Evolutionary conservation across 2,329 filamentous ascomycete genomes (phyloP).

Genomic region (Curvularia hawaiiensis): DNA sequence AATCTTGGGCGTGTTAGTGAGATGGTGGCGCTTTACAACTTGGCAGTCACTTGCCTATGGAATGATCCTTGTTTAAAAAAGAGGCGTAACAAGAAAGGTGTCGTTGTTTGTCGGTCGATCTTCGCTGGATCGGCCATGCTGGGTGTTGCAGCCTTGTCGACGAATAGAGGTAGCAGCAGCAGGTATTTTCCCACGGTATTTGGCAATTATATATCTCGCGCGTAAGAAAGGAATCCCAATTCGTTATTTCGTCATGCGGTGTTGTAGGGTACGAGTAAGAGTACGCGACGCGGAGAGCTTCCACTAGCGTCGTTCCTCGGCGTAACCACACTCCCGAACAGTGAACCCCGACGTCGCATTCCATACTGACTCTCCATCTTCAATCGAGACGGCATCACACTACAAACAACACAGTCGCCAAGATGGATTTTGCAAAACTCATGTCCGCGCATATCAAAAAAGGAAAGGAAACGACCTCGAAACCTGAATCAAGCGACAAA

Average conservation of each 20-base stretch:
- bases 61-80: slow-evolving; percentile 79
- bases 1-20: slow-evolving; percentile 54
- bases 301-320: slow-evolving; percentile 25
- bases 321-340: slow-evolving; percentile 16
- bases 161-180: neutral
- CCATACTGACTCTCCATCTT: neutral
- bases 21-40: too few relatives aligned
- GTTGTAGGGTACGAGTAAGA: slow-evolving; percentile 1
- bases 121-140: slow-evolving; percentile 45
- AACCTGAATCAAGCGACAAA: slow-evolving; percentile 41
- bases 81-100: slow-evolving; percentile 83
- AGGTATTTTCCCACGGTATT: neutral
- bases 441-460: slow-evolving; percentile 95
- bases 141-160: slow-evolving; percentile 7
- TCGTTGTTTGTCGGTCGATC: slow-evolving; percentile 71
- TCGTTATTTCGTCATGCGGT: neutral
- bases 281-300: slow-evolving; percentile 28
- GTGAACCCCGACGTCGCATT: slow-evolving; percentile 7
- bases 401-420: slow-evolving; percentile 5
- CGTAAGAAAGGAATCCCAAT: neutral
- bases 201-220: neutral
- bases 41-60: slow-evolving; percentile 60
- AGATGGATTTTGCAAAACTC: slow-evolving; percentile 93
- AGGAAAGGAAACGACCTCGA: slow-evolving; percentile 61
- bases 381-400: neutral